Evolutionary conservation across 2,329 filamentous ascomycete species (phyloP), one percentile per base, ranked within the genome.

Genomic region (Neodidymelliopsis sp.): DNA sequence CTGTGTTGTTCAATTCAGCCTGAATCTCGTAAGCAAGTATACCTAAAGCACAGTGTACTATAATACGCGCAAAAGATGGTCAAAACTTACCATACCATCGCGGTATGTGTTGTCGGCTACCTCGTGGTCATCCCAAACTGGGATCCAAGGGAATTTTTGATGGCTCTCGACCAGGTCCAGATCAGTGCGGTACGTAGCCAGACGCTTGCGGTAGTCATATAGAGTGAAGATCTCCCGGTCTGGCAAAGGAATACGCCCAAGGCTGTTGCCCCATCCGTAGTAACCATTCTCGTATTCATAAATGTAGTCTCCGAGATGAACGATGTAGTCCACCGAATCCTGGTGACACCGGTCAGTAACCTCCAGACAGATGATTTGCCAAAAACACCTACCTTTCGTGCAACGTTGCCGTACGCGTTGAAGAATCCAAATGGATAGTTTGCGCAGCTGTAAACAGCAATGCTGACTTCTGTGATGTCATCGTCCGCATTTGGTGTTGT

Each of bases 361-460:
- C 2, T 7, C 2, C 15, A 6, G 11, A 7, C 9, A 16, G 4
- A 7, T 13, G 11, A 6, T 5, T 20, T 4, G n/a, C 5, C n/a
- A n/a, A 37, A 15, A 42, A 49, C 7, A 84, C 69, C 6, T 76
- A 65, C 62, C 35, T 77, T 69, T 33, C 71, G 59, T 54, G 71
- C 56, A 63, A 49, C 49, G 38, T 73, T 69, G 10, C 77, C 77
- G 33, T 78, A 79, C 0, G 73, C 76, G 36, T 79, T 80, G 61
- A 79, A 80, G 56, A 75, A 80, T 1, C 77, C 78, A 43, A 75
- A 75, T 0, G 75, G 66, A 30, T 65, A 70, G 38, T 71, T 90
- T 58, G 78, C 81, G 75, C 88, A 90, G 1, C 86, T 89, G 66
- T 87, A 90, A 1, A 91, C 80, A 2, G 87, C 87, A 48, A 90